These are phyloP conservation scores for Lactuca saligna DNA, from an alignment of 129 eudicot genomes.

Conservation along the genomic window DNA sequence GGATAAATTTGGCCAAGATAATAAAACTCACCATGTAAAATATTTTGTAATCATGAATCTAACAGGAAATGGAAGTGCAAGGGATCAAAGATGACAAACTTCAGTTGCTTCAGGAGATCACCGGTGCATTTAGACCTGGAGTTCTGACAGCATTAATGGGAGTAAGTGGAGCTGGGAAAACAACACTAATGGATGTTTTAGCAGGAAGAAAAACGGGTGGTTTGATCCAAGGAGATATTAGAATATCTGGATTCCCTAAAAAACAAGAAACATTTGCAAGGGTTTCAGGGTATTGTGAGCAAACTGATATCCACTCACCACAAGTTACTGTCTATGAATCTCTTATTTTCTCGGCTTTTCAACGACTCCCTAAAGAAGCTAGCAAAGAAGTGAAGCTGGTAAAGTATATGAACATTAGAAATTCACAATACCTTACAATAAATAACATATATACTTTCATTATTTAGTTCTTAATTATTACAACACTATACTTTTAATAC, in stretches of 20 bases:
- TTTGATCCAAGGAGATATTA: conserved; percentile 83
- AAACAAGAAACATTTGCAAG: conserved; percentile 38
- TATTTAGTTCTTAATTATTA: background rate
- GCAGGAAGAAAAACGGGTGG: conserved; percentile 98
- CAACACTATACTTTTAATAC: too few species aligned
- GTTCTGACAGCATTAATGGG: conserved; percentile 96
- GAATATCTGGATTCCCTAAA: conserved; percentile 69
- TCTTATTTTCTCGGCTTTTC: background rate
- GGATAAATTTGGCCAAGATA: too few species aligned
- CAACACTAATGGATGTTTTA: conserved; percentile 95
- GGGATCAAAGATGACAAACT: background rate
- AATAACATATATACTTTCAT: conserved; percentile 2
- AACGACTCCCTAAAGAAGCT: background rate
- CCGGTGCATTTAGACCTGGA: conserved; percentile 92
- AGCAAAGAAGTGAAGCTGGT: background rate
- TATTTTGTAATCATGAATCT: too few species aligned
- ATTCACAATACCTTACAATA: background rate
- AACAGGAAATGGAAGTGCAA: conserved; percentile 13
- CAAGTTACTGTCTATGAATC: conserved; percentile 32
- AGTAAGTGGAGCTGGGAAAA: conserved; percentile 98
- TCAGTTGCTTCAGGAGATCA: conserved; percentile 6
- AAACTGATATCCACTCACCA: conserved; percentile 42
- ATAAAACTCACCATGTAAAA: background rate
- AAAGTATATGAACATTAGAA: too few species aligned
- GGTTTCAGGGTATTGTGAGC: conserved; percentile 44